Evolutionary conservation across 2,329 filamentous ascomycete genomes (phyloP).

Genomic region (Colletotrichum costaricense): DNA sequence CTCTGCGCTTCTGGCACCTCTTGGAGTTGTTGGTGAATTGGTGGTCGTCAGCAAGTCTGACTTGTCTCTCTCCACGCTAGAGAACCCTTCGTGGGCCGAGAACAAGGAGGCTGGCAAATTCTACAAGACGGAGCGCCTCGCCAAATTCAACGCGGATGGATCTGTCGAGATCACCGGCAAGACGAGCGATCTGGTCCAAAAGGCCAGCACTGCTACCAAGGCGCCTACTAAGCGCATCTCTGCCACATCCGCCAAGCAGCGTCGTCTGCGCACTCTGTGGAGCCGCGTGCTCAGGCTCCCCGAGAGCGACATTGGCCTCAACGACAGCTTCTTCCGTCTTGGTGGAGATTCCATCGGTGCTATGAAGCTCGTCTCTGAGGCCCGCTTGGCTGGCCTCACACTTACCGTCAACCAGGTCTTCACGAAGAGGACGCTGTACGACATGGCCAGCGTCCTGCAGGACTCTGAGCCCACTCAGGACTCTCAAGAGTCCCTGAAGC

Average conservation of each 20-base stretch:
- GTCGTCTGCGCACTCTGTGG: slow-evolving; percentile 60
- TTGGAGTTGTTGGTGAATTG: slow-evolving; percentile 57
- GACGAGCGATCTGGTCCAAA: slow-evolving; percentile 28
- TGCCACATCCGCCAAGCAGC: slow-evolving; percentile 54
- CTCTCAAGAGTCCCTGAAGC: slow-evolving; percentile 23
- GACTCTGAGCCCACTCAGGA: slow-evolving; percentile 43
- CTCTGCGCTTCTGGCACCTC: slow-evolving; percentile 48
- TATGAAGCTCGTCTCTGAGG: slow-evolving; percentile 70
- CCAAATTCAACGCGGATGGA: slow-evolving; percentile 48
- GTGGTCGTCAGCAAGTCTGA: slow-evolving; percentile 48
- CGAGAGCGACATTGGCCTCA: slow-evolving; percentile 60
- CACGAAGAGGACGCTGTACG: slow-evolving; percentile 56
- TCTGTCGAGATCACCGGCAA: slow-evolving; percentile 45
- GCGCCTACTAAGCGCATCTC: slow-evolving; percentile 46
- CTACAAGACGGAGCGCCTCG: slow-evolving; percentile 54
- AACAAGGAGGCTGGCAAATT: slow-evolving; percentile 41
- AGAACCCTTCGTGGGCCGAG: slow-evolving; percentile 44
- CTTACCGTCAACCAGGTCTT: slow-evolving; percentile 69
- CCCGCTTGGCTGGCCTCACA: slow-evolving; percentile 57
- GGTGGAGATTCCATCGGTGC: slow-evolving; percentile 71
- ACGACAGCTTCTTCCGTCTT: slow-evolving; percentile 70
- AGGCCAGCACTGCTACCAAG: slow-evolving; percentile 16
- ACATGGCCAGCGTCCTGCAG: slow-evolving; percentile 64
- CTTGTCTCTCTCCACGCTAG: slow-evolving; percentile 40
- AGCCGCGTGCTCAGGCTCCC: slow-evolving; percentile 55